Evolutionary conservation across 2,329 filamentous ascomycete genomes (phyloP), one percentile per base, ranked within the genome.

Genomic region (Colletotrichum sp.): DNA sequence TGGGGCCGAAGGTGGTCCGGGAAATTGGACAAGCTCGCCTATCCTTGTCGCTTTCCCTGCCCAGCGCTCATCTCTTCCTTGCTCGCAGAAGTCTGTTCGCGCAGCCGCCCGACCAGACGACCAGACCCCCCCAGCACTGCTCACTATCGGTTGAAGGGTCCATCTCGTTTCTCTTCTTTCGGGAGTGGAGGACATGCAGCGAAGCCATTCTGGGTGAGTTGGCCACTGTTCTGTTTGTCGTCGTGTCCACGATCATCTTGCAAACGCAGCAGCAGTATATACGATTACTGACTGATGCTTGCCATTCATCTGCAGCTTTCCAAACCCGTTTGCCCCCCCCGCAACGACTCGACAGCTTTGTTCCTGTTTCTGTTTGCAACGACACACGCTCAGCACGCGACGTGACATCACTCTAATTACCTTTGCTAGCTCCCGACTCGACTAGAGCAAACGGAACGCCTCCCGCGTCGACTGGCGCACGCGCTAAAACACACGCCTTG

Each of bases 391-490:
- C 32, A 60, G 24, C 49, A 68, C 55, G 32, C 18, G n/a, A 44
- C 28, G 26, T 68, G 55, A 68, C 65, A 68, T 59, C 28, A 57
- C 64, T 55, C 39, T 34, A 57, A 57, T 59, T 59, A 21, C 71
- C 34, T 71, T 65, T 30, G 15, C 34, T 75, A 75, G 72, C 49
- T 75, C 68, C 72, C 72, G 72, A 59, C 30, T 52, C 57, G 71
- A 68, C 67, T 60, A 21, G 71, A 70, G 39, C 71, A 57, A 74
- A 74, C 71, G 55, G 36, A 64, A 63, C 63, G 36, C 69, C 18
- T 75, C 72, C 68, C 62, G 69, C n/a, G n/a, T n/a, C 65, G 13
- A 55, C 39, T 26, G 26, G 67, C 59, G 26, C 34, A 21, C 59
- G 30, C 72, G 72, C 59, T 60, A 71, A 71, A 18, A 64, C 71